Base-by-base conservation (phyloP, 2,329 filamentous ascomycete genomes). In the Aspergillus puulaauensis region DNA sequence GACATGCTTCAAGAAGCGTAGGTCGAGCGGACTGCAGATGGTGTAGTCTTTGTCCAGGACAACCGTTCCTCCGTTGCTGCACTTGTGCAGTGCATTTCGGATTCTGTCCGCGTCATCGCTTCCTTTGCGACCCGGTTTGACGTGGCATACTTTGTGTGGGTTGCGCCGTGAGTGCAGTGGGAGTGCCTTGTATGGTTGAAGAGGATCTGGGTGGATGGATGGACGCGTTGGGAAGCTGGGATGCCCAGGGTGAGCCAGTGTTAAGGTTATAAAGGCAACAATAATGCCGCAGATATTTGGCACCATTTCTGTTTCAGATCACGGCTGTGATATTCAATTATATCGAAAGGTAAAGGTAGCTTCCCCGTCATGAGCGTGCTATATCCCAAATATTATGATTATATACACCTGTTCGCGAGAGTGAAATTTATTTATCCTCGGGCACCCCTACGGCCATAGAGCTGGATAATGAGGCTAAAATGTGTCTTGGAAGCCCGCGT, bases 11-110 rank as follows among this genome's bases (percentile, higher is more conserved):
- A 90, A 74, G 68, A 87, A 88, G 0, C 84, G 88, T 63, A 90
- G 71, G 64, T 90, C 84, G 33, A 90, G 68, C 0, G 86, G 84
- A 0, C 83, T 88, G 14, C 81, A 85, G 59, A 90, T 82, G 1
- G 79, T 83, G 67, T 89, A 90, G 3, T 77, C 79, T 57, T 78
- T 75, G 31, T 83, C 81, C 17, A 89, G 83, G 2, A 88, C 76
- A 6, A 88, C 82, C 9, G 82, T 83, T 8, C 86, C 86, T 9
- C 86, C 86, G 58, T 85, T 73, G 65, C 88, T 89, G 72, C 86
- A 89, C 57, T 78, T 66, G 44, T 85, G 74, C 55, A 88, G 72
- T 0, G 85, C 84, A 1, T 76, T 69, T 6, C 87, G 63, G 49
- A 88, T 82, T 3, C 19, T 27, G 2, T 12, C 14, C 12, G 17